phyloP scores from a whole-genome alignment of 495 filamentous ascomycete species.

The Penicillium soppii region DNA sequence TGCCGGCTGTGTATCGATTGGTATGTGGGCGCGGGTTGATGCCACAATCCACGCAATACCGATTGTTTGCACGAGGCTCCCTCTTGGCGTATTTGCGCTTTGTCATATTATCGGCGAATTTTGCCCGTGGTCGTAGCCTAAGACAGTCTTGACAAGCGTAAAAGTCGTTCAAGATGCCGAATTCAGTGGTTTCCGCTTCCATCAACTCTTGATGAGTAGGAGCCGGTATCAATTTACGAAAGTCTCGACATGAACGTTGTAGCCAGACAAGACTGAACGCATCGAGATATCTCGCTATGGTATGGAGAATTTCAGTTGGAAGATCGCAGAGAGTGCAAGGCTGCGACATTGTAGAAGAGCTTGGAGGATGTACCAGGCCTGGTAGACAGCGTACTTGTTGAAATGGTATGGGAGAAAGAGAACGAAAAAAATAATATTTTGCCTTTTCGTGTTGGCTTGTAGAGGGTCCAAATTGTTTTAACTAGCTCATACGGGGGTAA shows the following conservation, averaged over 20 bases:
- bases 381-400: no score
- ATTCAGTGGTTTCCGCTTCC: constrained; percentile 1
- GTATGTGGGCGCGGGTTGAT: constrained; percentile 5
- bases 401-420: no score
- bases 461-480: no score
- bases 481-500: no score
- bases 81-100: constrained; percentile 7
- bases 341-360: not conserved
- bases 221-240: constrained; percentile 5
- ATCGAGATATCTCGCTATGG: not conserved
- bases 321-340: not conserved
- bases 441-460: no score
- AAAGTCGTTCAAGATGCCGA: constrained; percentile 6
- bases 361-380: no score
- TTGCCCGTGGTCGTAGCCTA: constrained; percentile 5
- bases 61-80: not conserved
- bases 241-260: not conserved
- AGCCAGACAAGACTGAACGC: not conserved
- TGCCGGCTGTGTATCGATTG: constrained; percentile 4
- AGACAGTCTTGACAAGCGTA: constrained; percentile 11
- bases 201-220: constrained; percentile 5
- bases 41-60: constrained; percentile 10
- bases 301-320: not conserved
- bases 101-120: constrained; percentile 10
- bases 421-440: no score